phyloP scores from a whole-genome alignment of 768 basidiomycete species.

The Pulveroboletus sp. region DNA sequence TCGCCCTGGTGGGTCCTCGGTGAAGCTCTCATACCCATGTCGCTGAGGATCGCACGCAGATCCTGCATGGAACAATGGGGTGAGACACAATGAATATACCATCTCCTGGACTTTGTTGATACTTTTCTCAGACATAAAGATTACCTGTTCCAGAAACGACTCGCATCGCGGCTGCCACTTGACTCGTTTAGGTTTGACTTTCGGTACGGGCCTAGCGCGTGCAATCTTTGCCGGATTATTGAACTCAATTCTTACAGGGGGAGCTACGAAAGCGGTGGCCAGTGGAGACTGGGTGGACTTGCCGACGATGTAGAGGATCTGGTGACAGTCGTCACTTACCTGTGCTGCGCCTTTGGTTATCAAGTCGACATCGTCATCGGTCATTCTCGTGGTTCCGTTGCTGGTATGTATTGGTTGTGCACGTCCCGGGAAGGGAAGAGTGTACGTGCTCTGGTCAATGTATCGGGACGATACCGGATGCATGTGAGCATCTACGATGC shows the following conservation, averaged over 20 bases:
- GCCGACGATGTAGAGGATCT: conserved; percentile 63
- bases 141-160: conserved; percentile 73
- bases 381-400: conserved; percentile 75
- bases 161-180: conserved; percentile 58
- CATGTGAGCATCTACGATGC: conserved; percentile 37
- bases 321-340: conserved; percentile 55
- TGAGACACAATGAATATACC: conserved; percentile 29
- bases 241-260: conserved; percentile 42
- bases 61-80: conserved; percentile 79
- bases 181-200: conserved; percentile 89
- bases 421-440: conserved; percentile 52
- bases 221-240: neutral
- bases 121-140: conserved; percentile 64
- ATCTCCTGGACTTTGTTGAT: neutral
- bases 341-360: conserved; percentile 59
- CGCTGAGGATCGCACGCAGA: conserved; percentile 40
- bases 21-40: conserved; percentile 2
- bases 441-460: conserved; percentile 65
- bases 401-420: conserved; percentile 64
- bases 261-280: conserved; percentile 70
- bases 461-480: conserved; percentile 78
- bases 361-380: conserved; percentile 64
- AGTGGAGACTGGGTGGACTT: conserved; percentile 57
- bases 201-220: conserved; percentile 45
- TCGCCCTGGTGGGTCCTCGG: conserved; percentile 54